Evolutionary conservation across 805 yeast genomes (phyloP).

Genomic region (Pichia insulana): DNA sequence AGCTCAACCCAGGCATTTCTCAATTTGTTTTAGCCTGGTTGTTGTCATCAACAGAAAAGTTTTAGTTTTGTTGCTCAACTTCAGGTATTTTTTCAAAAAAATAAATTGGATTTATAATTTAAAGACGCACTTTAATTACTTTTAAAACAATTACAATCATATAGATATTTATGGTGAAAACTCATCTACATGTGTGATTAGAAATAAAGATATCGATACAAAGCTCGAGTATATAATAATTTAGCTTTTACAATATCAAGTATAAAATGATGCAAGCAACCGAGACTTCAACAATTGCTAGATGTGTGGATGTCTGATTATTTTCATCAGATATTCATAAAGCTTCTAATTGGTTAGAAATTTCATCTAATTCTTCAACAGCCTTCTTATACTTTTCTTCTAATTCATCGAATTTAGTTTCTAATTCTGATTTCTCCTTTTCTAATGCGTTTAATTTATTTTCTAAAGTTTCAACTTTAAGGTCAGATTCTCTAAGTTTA

Average conservation of each 20-base stretch:
- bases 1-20: neutral
- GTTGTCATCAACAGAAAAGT: too few relatives aligned
- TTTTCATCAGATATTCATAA: slow-evolving; percentile 27
- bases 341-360: slow-evolving; percentile 89
- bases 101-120: too few relatives aligned
- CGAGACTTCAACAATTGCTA: slow-evolving; percentile 8
- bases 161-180: too few relatives aligned
- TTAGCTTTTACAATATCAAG: slow-evolving; percentile 13
- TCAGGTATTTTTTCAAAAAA: too few relatives aligned
- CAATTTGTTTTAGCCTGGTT: too few relatives aligned
- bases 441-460: slow-evolving; percentile 89
- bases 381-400: slow-evolving; percentile 73
- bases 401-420: slow-evolving; percentile 84
- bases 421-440: slow-evolving; percentile 85
- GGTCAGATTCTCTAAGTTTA: slow-evolving; percentile 89
- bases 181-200: too few relatives aligned
- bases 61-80: too few relatives aligned
- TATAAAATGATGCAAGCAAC: slow-evolving; percentile 15
- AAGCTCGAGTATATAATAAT: neutral
- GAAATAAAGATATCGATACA: neutral
- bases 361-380: slow-evolving; percentile 91
- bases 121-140: too few relatives aligned
- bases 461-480: slow-evolving; percentile 93
- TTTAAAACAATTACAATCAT: too few relatives aligned
- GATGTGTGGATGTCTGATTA: neutral